Conservation (phyloP, 129 eudicot genomes). For the Rutidosis leptorrhynchoides region DNA sequence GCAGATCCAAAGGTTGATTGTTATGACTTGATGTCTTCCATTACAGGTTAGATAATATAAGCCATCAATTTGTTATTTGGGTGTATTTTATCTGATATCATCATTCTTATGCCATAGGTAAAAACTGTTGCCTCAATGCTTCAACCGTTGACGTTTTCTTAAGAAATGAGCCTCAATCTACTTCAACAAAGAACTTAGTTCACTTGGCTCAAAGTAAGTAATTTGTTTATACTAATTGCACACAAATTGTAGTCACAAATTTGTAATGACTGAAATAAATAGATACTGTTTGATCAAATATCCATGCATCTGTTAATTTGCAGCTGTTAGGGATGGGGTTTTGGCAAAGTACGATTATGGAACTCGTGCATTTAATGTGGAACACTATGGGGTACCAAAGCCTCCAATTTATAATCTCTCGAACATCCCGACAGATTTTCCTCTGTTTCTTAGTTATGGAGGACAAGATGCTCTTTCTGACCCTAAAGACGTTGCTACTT, state of each 20-base stretch:
- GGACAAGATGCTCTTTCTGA: conserved; percentile 85
- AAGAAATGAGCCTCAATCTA: too few relatives aligned
- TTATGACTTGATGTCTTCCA: conserved; percentile 49
- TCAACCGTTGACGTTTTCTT: too few relatives aligned
- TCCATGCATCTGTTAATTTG: neutral
- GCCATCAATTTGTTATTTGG: neutral
- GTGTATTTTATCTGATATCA: neutral
- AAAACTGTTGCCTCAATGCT: too few relatives aligned
- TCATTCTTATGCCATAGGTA: conserved; percentile 39
- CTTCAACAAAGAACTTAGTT: too few relatives aligned
- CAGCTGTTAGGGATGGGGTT: conserved; percentile 68
- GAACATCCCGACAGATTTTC: conserved; percentile 65
- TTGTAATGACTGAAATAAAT: neutral
- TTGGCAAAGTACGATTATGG: conserved; percentile 73
- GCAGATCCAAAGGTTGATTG: conserved; percentile 57
- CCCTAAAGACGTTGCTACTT: conserved; percentile 61
- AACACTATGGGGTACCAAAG: conserved; percentile 51
- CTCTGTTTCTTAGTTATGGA: conserved; percentile 74
- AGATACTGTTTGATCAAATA: neutral
- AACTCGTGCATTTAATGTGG: conserved; percentile 39
- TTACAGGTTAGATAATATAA: conserved; percentile 48
- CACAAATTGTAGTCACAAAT: neutral
- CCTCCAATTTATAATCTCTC: conserved; percentile 71
- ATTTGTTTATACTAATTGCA: too few relatives aligned
- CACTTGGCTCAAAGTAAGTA: too few relatives aligned